Evolutionary conservation across 2,329 filamentous ascomycete genomes (phyloP), one percentile per base, ranked within the genome.

Genomic region (Exophiala xenobiotica): DNA sequence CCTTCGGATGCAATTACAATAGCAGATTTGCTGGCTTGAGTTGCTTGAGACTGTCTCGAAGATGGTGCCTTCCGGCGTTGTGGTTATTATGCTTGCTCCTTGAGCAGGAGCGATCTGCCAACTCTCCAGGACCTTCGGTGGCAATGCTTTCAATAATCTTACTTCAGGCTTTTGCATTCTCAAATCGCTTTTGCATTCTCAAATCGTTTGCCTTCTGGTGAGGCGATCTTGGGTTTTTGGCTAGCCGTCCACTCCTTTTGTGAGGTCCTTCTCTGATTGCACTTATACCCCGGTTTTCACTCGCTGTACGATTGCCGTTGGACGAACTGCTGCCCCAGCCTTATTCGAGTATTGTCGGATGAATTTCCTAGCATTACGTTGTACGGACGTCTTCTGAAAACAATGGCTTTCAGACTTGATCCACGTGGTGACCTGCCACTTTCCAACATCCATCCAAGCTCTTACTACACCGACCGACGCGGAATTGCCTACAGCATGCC

Each of bases 361-460:
- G 29, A 6, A 9, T 33, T 5, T 33, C 16, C 29, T 8, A 33
- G 12, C 16, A 11, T 27, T 27, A 33, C 16, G 11, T 33, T 14
- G 12, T 33, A 12, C 29, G 29, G 29, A 27, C 9, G 16, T 6
- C 14, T 20, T 20, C 16, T 12, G 27, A 3, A n/a, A 7, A 40
- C n/a, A 11, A 56, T 56, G 53, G 29, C 48, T n/a, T 49, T 52
- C 35, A 42, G 22, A 12, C 23, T 49, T 9, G 49, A 58, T 37
- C 55, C 55, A 19, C 51, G 55, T 14, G 46, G 55, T 24, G 42
- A 58, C 39, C 38, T 58, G 14, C 51, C 51, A 39, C 51, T 42
- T 46, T 40, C 54, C 4, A 52, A 35, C 7, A 54, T 57, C 29
- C 47, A 54, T 12, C 54, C 46, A 18, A 53, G 39, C 46, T 58